Evolutionary conservation across 768 basidiomycete species (phyloP).

Genomic region (Leccinum pellstonianum): DNA sequence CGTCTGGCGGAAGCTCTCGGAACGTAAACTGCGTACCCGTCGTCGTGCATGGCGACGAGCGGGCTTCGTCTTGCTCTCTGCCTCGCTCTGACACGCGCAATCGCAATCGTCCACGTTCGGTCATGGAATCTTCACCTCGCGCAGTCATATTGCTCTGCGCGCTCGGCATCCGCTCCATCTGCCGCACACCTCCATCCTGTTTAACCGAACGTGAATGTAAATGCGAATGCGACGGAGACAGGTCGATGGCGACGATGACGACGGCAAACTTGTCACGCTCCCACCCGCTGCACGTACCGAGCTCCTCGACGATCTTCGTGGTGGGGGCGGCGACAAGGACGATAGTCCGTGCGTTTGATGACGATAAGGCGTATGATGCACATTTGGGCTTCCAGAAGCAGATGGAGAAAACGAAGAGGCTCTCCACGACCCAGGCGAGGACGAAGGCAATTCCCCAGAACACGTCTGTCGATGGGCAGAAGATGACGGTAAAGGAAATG

Average conservation of each 20-base stretch:
- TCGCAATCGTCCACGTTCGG: slow-evolving; percentile 7
- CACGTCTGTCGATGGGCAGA: slow-evolving; percentile 5
- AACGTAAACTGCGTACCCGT: slow-evolving; percentile 40
- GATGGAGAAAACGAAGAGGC: slow-evolving; percentile 42
- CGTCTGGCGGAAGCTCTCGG: slow-evolving; percentile 40
- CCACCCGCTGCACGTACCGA: slow-evolving; percentile 10
- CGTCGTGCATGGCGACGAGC: slow-evolving; percentile 8
- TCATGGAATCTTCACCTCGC: slow-evolving; percentile 8
- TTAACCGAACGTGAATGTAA: background rate
- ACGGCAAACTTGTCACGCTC: slow-evolving; percentile 9
- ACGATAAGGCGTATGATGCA: slow-evolving; percentile 29
- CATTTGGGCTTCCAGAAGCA: slow-evolving; percentile 39
- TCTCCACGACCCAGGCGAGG: slow-evolving; percentile 31
- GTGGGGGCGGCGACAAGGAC: slow-evolving; percentile 27
- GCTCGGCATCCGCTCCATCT: slow-evolving; percentile 24
- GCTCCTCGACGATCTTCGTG: slow-evolving; percentile 16
- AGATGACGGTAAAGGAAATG: slow-evolving; percentile 10
- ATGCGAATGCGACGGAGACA: background rate
- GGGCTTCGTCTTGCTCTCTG: slow-evolving; percentile 10
- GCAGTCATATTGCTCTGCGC: slow-evolving; percentile 34
- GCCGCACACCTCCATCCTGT: slow-evolving; percentile 9
- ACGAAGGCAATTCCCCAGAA: slow-evolving; percentile 22
- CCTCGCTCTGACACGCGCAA: background rate
- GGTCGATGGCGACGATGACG: background rate
- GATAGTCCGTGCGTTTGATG: background rate